phyloP scores from a whole-genome alignment of 129 eudicot species.

The Arctium minus region DNA sequence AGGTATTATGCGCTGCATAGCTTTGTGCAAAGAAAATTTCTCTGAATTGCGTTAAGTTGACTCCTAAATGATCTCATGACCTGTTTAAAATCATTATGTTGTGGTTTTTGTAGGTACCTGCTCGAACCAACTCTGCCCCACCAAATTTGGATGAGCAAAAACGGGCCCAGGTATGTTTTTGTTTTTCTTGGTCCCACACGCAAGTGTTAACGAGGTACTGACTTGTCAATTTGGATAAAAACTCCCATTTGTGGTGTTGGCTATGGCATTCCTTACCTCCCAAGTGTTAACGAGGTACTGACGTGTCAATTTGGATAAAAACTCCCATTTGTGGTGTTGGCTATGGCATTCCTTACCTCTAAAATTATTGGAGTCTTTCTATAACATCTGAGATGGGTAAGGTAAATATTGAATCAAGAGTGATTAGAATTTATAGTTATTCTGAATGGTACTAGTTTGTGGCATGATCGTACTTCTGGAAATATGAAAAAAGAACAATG shows the following conservation, averaged over 20 bases:
- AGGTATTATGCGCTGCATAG: conserved; percentile 38
- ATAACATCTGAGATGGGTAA: not conserved
- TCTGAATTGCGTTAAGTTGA: not conserved
- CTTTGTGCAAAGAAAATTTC: conserved; percentile 2
- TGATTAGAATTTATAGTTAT: too few relatives aligned
- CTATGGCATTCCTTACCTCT: not conserved
- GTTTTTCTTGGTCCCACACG: not conserved
- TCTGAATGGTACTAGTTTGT: too few relatives aligned
- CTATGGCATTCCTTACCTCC: conserved; percentile 1
- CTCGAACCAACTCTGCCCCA: conserved; percentile 91
- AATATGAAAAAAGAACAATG: not conserved
- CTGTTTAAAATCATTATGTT: not conserved
- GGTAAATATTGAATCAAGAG: too few relatives aligned
- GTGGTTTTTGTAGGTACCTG: conserved; percentile 61
- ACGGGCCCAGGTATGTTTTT: conserved; percentile 70
- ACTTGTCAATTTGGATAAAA: not conserved
- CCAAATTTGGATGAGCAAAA: conserved; percentile 87
- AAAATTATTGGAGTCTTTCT: not conserved
- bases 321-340: not conserved
- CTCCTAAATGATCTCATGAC: not conserved
- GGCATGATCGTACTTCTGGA: not conserved
- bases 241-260: not conserved
- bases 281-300: not conserved
- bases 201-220: not conserved
- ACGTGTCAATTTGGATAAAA: not conserved